Evolutionary conservation across 2,329 filamentous ascomycete species (phyloP).

Genomic region (Lasiodiplodia gonubiensis): DNA sequence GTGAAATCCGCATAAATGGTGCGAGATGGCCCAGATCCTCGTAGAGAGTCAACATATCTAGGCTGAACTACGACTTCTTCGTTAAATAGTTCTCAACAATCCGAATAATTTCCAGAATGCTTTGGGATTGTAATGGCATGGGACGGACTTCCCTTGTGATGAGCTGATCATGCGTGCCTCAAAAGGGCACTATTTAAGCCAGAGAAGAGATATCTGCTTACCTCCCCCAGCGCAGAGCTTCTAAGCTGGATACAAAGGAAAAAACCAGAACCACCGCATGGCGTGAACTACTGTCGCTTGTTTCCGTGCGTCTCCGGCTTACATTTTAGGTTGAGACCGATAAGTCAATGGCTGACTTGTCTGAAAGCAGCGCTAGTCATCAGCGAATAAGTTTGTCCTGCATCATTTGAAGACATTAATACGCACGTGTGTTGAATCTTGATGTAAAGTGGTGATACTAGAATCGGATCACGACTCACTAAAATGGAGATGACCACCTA

Average conservation of each 20-base stretch:
- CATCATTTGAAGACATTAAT: background rate
- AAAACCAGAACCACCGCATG: no score
- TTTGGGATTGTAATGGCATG: background rate
- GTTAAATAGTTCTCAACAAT: background rate
- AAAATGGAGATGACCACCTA: background rate
- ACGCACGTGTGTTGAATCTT: background rate
- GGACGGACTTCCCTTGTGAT: background rate
- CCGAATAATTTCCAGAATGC: background rate
- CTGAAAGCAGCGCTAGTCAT: background rate
- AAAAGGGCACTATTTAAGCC: background rate
- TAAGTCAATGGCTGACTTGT: background rate
- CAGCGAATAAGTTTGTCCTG: background rate
- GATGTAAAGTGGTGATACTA: background rate
- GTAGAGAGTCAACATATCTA: no score
- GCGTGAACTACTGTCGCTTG: no score
- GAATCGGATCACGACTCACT: background rate
- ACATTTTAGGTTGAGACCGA: background rate
- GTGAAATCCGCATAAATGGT: no score
- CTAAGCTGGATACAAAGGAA: no score
- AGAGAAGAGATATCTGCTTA: background rate
- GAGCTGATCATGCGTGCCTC: background rate
- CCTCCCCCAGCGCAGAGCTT: background rate
- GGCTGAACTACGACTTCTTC: no score
- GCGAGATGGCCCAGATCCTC: no score
- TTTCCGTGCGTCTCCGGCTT: no score